phyloP scores from a whole-genome alignment of 495 filamentous ascomycete genomes.

The Bacidia gigantensis region DNA sequence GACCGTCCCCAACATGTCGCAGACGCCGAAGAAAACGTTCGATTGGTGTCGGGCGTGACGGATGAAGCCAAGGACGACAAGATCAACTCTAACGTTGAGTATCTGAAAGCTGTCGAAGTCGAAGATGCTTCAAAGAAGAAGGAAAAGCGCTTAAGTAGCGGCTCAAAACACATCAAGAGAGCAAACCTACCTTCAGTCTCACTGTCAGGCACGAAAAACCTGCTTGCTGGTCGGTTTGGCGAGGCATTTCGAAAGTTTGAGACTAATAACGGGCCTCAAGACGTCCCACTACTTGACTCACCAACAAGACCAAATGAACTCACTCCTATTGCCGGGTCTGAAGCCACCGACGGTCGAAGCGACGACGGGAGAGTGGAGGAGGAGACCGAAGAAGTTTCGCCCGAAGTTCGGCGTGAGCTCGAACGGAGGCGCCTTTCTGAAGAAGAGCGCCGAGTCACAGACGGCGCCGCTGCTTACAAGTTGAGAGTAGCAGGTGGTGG shows the following conservation, averaged over 20 bases:
- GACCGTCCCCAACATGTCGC: constrained; percentile 6
- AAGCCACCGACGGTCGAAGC: constrained; percentile 54
- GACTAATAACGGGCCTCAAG: constrained; percentile 36
- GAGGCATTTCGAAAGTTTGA: constrained; percentile 95
- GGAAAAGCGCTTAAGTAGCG: constrained; percentile 51
- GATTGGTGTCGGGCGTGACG: constrained; percentile 22
- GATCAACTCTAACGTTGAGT: constrained; percentile 81
- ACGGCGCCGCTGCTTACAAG: constrained; percentile 82
- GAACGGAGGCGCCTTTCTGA: constrained; percentile 71
- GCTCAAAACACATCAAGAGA: constrained; percentile 62
- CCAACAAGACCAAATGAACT: constrained; percentile 32
- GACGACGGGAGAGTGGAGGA: constrained; percentile 53
- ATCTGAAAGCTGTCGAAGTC: constrained; percentile 66
- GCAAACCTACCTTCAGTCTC: constrained; percentile 68
- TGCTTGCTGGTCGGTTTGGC: constrained; percentile 81
- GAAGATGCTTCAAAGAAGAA: constrained; percentile 50
- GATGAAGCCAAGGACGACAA: constrained; percentile 32
- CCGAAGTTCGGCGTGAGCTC: constrained; percentile 82
- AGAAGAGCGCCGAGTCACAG: constrained; percentile 86
- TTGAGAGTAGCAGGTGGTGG: constrained; percentile 55
- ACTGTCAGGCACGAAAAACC: constrained; percentile 63
- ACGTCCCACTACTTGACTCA: constrained; percentile 39
- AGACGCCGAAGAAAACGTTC: constrained; percentile 16
- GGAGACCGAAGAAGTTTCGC: constrained; percentile 58
- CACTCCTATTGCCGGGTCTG: constrained; percentile 63